These are phyloP conservation scores for Fusarium oxysporum DNA, from an alignment of 2,329 filamentous ascomycete genomes.

Conservation along the genomic window DNA sequence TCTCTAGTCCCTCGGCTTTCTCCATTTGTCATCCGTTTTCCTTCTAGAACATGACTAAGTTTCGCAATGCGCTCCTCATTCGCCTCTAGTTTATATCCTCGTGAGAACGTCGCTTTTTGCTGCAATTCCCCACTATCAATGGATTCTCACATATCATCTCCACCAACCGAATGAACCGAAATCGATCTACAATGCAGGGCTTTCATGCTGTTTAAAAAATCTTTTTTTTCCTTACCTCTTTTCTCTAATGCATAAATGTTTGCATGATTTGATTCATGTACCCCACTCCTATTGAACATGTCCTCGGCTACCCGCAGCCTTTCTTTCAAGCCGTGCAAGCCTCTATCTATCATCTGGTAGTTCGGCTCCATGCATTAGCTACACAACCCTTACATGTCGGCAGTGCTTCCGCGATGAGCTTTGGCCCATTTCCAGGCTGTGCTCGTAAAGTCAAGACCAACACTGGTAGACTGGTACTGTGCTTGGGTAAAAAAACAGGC, in stretches of 20 bases:
- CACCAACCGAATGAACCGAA: constrained; percentile 23
- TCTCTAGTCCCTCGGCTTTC: not conserved
- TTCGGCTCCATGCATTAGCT: constrained; percentile 32
- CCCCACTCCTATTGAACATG: constrained; percentile 19
- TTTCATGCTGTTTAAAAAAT: not conserved
- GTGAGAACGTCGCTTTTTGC: constrained; percentile 8
- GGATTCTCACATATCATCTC: constrained; percentile 1
- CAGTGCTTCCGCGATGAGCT: constrained; percentile 26
- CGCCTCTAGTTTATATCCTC: constrained; percentile 26
- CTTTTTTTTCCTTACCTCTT: not conserved
- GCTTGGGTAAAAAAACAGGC: not conserved
- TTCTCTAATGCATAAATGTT: not conserved
- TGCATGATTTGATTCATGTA: not conserved
- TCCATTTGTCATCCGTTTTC: constrained; percentile 34
- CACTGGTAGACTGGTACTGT: not conserved
- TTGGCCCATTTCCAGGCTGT: constrained; percentile 26
- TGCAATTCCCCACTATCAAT: not conserved
- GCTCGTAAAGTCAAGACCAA: constrained; percentile 11
- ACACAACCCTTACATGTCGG: constrained; percentile 12
- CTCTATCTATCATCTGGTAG: constrained; percentile 21
- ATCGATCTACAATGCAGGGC: constrained; percentile 34
- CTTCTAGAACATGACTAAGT: constrained; percentile 41
- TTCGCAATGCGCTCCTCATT: constrained; percentile 30
- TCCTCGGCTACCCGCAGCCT: constrained; percentile 20
- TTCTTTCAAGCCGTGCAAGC: constrained; percentile 12